Conservation (phyloP, 352 stramenopile genomes). For the Phytophthora aleatoria region DNA sequence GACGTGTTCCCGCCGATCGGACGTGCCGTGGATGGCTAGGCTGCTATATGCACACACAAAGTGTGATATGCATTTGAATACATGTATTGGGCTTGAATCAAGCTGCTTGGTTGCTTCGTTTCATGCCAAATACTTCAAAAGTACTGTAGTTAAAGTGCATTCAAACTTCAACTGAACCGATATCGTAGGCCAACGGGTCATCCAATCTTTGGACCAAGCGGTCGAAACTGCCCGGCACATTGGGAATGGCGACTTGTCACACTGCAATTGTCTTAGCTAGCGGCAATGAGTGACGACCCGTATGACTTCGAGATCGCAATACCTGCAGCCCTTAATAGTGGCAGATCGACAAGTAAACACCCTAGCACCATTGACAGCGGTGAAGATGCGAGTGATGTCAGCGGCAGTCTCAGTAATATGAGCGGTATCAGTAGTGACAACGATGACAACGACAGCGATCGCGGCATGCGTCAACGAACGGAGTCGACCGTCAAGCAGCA, state of each 20-base stretch:
- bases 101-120: neutral
- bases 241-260: constrained; percentile 1
- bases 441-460: constrained; percentile 13
- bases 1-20: constrained; percentile 43
- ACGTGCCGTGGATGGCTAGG: constrained; percentile 40
- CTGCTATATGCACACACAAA: neutral
- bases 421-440: constrained; percentile 19
- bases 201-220: neutral
- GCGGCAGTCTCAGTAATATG: constrained; percentile 24
- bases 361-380: constrained; percentile 6
- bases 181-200: too few species aligned
- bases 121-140: neutral
- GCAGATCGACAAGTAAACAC: constrained; percentile 6
- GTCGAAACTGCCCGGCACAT: neutral
- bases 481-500: neutral
- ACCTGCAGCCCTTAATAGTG: constrained; percentile 21
- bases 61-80: neutral
- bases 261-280: neutral
- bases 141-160: too few species aligned
- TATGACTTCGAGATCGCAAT: constrained; percentile 64
- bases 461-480: neutral
- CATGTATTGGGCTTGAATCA: neutral
- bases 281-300: constrained; percentile 37
- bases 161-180: too few species aligned
- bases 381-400: constrained; percentile 19